Evolutionary conservation across 495 filamentous ascomycete species (phyloP).

Genomic region (Hypoxylon lienhwacheense): DNA sequence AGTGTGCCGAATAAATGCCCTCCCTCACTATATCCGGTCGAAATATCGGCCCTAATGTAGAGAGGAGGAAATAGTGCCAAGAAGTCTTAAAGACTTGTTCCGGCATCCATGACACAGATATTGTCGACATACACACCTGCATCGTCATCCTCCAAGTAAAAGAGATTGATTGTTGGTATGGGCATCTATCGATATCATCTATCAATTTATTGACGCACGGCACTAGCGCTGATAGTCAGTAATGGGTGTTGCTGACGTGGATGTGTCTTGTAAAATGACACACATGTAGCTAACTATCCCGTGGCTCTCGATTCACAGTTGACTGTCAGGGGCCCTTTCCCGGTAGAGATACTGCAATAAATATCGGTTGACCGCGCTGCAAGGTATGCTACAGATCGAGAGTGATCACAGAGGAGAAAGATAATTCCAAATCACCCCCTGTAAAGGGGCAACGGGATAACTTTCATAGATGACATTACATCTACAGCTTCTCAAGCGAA

Average conservation of each 20-base stretch:
- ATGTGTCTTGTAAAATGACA: slow-evolving; percentile 14
- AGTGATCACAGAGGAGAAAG: slow-evolving; percentile 8
- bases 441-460: slow-evolving; percentile 3
- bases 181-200: slow-evolving; percentile 7
- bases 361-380: slow-evolving; percentile 23
- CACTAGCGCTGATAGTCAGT: slow-evolving; percentile 2
- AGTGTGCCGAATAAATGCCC: slow-evolving; percentile 16
- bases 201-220: slow-evolving; percentile 9
- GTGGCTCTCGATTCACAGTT: slow-evolving; percentile 14
- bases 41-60: slow-evolving; percentile 37
- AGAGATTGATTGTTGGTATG: slow-evolving; percentile 7
- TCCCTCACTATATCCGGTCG: slow-evolving; percentile 33
- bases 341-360: slow-evolving; percentile 1
- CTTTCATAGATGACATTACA: slow-evolving; percentile 18
- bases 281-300: slow-evolving; percentile 16
- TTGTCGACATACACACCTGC: slow-evolving; percentile 22
- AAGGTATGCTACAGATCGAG: slow-evolving; percentile 4
- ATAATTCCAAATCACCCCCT: slow-evolving; percentile 31
- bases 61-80: slow-evolving; percentile 28
- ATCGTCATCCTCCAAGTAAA: slow-evolving; percentile 23
- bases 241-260: slow-evolving; percentile 1
- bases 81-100: slow-evolving; percentile 16
- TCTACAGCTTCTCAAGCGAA: slow-evolving; percentile 12
- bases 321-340: slow-evolving; percentile 1
- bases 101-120: slow-evolving; percentile 22